Percentiles rank a stretch among this genome's conserved stretches.
These are phyloP conservation scores for Diaporthe batatas DNA, from an alignment of 2,329 filamentous ascomycete genomes.

Conservation along the genomic window DNA sequence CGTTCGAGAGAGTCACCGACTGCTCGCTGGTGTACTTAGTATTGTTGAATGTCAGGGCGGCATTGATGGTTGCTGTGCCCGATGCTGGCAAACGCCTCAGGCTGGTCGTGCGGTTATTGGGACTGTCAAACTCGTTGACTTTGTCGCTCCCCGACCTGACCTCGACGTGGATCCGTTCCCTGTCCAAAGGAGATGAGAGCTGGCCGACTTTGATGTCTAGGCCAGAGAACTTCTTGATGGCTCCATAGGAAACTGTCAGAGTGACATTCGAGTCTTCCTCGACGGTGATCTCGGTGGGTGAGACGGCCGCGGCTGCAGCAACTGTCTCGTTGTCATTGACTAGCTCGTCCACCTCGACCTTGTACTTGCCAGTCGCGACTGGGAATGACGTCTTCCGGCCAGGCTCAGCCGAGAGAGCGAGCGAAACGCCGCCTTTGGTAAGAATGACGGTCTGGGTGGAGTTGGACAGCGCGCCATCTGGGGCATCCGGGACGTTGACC, in stretches of 20 bases:
- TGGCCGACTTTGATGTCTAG: background rate
- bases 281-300: background rate
- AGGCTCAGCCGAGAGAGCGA: background rate
- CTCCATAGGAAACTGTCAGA: background rate
- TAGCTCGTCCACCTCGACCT: background rate
- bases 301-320: background rate
- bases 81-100: background rate
- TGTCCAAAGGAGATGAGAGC: background rate
- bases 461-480: background rate
- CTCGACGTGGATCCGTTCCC: background rate
- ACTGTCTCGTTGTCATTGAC: background rate
- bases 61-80: background rate
- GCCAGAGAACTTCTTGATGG: background rate
- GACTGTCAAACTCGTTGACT: constrained; percentile 2
- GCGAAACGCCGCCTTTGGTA: background rate
- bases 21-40: background rate
- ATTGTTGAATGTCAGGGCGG: background rate
- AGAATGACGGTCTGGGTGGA: background rate
- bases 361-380: background rate
- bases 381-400: background rate
- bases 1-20: background rate
- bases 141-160: background rate
- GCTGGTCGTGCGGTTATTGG: constrained; percentile 11
- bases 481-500: background rate
- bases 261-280: background rate